Evolutionary conservation across 768 basidiomycete species (phyloP).

Genomic region (Tulasnella calospora): DNA sequence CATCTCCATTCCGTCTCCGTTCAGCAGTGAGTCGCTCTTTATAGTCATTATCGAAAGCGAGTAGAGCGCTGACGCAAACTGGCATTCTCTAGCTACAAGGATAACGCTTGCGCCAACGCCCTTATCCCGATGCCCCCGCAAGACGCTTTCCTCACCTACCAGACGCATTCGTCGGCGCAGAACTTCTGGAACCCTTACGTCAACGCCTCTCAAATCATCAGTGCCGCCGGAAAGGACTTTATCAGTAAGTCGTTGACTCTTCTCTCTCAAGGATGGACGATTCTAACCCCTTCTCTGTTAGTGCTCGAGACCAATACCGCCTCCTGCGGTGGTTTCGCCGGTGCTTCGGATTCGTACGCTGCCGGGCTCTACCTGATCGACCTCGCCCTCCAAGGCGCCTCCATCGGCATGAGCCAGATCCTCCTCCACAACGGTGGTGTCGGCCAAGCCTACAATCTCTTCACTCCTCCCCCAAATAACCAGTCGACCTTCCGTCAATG

Average conservation of each 20-base stretch:
- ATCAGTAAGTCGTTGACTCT: not conserved
- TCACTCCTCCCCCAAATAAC: too few species aligned
- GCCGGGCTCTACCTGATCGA: conserved; percentile 62
- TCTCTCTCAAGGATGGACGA: not conserved
- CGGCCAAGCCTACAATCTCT: too few species aligned
- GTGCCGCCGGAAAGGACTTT: not conserved
- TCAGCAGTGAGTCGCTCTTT: conserved; percentile 12
- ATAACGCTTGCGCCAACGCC: not conserved
- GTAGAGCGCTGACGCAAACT: not conserved
- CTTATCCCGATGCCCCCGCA: not conserved
- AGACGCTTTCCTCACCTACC: conserved; percentile 16
- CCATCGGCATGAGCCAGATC: conserved; percentile 44
- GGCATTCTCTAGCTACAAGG: conserved; percentile 3
- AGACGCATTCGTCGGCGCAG: conserved; percentile 9
- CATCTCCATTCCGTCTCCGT: conserved; percentile 20
- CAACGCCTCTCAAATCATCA: conserved; percentile 12
- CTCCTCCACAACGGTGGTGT: too few species aligned
- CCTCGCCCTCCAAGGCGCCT: conserved; percentile 56
- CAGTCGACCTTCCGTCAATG: too few species aligned
- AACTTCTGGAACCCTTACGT: conserved; percentile 19
- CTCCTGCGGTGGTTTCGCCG: conserved; percentile 47
- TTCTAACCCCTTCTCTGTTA: conserved; percentile 30
- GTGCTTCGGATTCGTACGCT: conserved; percentile 55
- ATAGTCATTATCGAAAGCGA: not conserved
- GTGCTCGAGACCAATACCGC: conserved; percentile 47